These are phyloP conservation scores for Sphagnum tenellum DNA, from an alignment of 225 moss, liverwort and hornwort species.

Conservation along the genomic window DNA sequence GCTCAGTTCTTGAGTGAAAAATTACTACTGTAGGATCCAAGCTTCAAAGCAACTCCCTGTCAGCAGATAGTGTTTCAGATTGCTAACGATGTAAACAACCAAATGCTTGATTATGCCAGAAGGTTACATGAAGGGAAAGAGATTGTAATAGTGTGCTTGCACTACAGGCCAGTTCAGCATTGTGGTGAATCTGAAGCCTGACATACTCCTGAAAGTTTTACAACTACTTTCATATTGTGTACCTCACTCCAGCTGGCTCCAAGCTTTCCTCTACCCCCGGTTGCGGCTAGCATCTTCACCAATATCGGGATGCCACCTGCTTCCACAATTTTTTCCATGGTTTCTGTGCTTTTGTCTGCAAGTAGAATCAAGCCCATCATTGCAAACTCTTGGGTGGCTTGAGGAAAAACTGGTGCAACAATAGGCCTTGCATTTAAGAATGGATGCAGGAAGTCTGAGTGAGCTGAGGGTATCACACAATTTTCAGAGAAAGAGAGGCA, in stretches of 20 bases:
- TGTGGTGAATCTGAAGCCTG: no score
- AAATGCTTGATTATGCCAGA: no score
- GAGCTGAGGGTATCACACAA: conserved; percentile 11
- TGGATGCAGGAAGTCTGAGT: conserved; percentile 19
- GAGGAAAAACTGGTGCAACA: conserved; percentile 18
- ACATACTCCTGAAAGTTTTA: no score
- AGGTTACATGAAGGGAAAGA: no score
- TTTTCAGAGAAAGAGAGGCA: conserved; percentile 8
- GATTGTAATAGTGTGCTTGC: no score
- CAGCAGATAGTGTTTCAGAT: no score
- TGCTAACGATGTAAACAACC: no score
- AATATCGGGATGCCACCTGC: conserved; percentile 49
- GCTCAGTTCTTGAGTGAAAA: no score
- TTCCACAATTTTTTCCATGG: conserved; percentile 55
- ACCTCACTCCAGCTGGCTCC: conserved; percentile 77
- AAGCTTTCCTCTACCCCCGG: conserved; percentile 34
- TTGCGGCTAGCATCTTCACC: conserved; percentile 38
- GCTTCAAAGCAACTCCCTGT: no score
- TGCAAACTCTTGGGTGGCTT: conserved; percentile 72
- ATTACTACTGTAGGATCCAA: no score
- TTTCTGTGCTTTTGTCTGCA: conserved; percentile 46
- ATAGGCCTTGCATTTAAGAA: conserved; percentile 12
- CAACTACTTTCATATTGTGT: neutral
- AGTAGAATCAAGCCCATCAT: conserved; percentile 70
- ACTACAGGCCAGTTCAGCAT: no score